phyloP scores from a whole-genome alignment of 192 early-diverging fungal genomes.

The Mycoemilia scoparia region DNA sequence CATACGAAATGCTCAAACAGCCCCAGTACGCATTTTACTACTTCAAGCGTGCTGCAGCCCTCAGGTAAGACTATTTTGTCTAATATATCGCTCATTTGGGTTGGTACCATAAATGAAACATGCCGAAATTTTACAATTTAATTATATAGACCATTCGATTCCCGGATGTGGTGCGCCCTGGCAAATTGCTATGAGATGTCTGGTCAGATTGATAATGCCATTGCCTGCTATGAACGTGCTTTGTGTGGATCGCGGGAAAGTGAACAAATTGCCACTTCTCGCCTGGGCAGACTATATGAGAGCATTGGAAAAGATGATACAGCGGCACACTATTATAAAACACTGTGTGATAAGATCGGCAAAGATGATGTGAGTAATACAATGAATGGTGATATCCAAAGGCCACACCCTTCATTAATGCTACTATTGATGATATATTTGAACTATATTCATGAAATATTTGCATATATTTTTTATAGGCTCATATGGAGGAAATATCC shows the following conservation, averaged over 20 bases:
- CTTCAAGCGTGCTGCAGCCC: conserved; percentile 50
- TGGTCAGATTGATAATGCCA: conserved; percentile 33
- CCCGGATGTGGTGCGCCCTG: conserved; percentile 72
- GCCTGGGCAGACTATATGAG: conserved; percentile 41
- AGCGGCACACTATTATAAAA: conserved; percentile 42
- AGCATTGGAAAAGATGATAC: conserved; percentile 27
- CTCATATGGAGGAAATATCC: no score
- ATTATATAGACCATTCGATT: conserved; percentile 63
- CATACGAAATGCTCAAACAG: conserved; percentile 73
- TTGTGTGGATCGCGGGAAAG: conserved; percentile 39
- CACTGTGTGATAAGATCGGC: conserved; percentile 15
- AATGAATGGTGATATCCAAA: no score
- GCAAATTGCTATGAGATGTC: conserved; percentile 50
- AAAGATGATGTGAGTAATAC: conserved; percentile 9
- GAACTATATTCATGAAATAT: no score
- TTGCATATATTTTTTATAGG: no score
- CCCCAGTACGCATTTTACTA: conserved; percentile 67
- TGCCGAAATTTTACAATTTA: neutral
- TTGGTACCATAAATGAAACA: no score
- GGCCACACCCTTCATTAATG: no score
- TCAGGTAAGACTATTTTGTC: conserved; percentile 28
- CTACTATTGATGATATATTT: no score
- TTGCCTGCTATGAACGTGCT: conserved; percentile 58
- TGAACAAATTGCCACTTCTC: conserved; percentile 31
- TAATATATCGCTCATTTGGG: neutral